Evolutionary conservation across 2,329 filamentous ascomycete species (phyloP).

Genomic region (Colletotrichum costaricense): DNA sequence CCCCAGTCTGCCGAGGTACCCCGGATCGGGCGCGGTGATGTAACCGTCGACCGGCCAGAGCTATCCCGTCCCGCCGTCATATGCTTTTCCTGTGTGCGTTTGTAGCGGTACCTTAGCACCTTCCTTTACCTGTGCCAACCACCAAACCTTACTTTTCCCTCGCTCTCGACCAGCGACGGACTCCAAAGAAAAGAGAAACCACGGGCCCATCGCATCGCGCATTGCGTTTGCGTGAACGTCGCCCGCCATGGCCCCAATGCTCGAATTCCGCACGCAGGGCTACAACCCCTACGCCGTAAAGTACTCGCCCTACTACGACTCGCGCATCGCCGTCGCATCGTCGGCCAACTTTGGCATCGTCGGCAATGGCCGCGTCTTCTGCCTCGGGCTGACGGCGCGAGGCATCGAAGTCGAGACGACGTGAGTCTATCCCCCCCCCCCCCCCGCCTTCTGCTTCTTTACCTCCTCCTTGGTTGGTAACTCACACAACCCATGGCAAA

Average conservation of each 20-base stretch:
- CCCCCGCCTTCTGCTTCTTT: neutral
- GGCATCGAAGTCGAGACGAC: conserved; percentile 88
- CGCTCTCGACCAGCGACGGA: neutral
- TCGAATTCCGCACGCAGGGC: conserved; percentile 92
- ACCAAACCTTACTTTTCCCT: neutral
- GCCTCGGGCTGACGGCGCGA: conserved; percentile 83
- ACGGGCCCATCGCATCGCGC: conserved; percentile 6
- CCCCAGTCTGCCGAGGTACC: conserved; percentile 34
- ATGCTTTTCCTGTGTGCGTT: conserved; percentile 6
- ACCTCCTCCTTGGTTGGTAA: neutral
- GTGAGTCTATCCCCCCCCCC: conserved; percentile 52
- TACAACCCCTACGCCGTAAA: conserved; percentile 98
- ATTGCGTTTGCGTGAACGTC: neutral
- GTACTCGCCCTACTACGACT: conserved; percentile 98
- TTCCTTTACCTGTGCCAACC: neutral
- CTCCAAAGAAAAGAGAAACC: neutral
- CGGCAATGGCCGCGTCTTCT: conserved; percentile 91
- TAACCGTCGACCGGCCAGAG: conserved; percentile 28
- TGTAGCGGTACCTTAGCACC: neutral
- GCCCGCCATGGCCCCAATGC: conserved; percentile 70
- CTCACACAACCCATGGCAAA: conserved; percentile 3
- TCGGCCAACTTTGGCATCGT: conserved; percentile 98
- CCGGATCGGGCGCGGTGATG: conserved; percentile 30
- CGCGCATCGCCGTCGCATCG: conserved; percentile 87
- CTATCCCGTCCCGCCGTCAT: conserved; percentile 29